Conservation (phyloP, 768 basidiomycete species). For the Kwoniella europaea region DNA sequence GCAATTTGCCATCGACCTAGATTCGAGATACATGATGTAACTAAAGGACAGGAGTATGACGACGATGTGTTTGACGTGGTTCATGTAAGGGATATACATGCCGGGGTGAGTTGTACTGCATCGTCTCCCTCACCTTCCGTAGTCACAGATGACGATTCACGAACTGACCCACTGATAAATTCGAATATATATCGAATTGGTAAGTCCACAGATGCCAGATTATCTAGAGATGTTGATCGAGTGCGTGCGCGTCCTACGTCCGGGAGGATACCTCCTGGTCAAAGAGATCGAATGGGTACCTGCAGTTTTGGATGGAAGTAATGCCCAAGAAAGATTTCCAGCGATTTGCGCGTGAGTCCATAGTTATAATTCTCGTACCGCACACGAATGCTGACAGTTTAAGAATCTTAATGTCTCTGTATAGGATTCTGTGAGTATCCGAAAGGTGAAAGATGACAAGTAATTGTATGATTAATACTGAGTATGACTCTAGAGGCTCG, state of each 20-base stretch:
- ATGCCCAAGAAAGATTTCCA: constrained; percentile 19
- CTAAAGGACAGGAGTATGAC: constrained; percentile 15
- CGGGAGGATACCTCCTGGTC: constrained; percentile 25
- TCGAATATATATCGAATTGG: background rate
- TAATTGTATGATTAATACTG: too few species aligned
- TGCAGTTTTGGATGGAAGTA: background rate
- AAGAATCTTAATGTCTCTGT: background rate
- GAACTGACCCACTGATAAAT: too few species aligned
- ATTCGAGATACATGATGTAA: constrained; percentile 31
- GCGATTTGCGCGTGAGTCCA: constrained; percentile 17
- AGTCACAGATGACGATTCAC: too few species aligned
- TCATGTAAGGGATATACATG: constrained; percentile 24
- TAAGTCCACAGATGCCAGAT: constrained; percentile 20
- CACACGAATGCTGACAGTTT: too few species aligned
- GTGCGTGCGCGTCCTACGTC: constrained; percentile 18
- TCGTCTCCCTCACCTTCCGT: too few species aligned
- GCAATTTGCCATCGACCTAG: constrained; percentile 3
- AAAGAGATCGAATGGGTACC: constrained; percentile 23
- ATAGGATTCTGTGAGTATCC: background rate
- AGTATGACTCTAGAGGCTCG: background rate
- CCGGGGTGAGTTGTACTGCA: constrained; percentile 19
- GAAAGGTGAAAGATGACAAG: too few species aligned
- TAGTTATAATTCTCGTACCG: background rate
- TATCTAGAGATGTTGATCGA: constrained; percentile 17
- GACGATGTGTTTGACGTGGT: constrained; percentile 26